Conservation (phyloP, 176 grass and related monocot genomes). For the Dactylis glomerata region DNA sequence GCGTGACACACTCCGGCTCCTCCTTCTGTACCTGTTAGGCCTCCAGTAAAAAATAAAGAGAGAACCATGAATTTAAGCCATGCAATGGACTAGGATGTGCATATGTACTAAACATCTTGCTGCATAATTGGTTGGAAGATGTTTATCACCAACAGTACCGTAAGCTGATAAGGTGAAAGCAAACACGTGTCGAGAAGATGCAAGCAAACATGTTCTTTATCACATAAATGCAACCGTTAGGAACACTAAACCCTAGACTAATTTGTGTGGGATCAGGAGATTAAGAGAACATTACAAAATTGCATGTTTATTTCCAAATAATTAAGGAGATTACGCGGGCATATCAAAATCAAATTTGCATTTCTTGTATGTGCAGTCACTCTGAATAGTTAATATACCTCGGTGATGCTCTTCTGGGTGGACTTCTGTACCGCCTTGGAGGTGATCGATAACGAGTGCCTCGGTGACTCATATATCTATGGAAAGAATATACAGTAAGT, state of each 20-base stretch:
- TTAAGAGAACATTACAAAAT: not conserved
- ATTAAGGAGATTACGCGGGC: not conserved
- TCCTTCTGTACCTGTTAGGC: conserved; percentile 70
- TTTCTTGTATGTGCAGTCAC: not conserved
- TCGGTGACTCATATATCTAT: conserved; percentile 54
- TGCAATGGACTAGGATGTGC: conserved; percentile 3
- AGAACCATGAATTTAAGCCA: conserved; percentile 31
- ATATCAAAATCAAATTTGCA: not conserved
- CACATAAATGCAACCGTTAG: not conserved
- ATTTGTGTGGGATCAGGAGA: not conserved
- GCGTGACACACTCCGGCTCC: conserved; percentile 70
- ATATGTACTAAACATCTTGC: not conserved
- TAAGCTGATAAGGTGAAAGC: not conserved
- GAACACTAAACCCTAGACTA: not conserved
- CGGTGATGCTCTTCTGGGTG: conserved; percentile 67
- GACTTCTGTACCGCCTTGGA: conserved; percentile 87
- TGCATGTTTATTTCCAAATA: not conserved
- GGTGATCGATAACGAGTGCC: conserved; percentile 68
- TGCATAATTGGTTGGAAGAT: not conserved
- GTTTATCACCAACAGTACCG: not conserved
- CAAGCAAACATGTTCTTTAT: conserved; percentile 18
- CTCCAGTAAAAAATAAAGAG: conserved; percentile 22
- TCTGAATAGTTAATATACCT: conserved; percentile 40
- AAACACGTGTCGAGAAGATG: not conserved
- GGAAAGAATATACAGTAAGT: not conserved